Base-by-base conservation (phyloP, 2,329 filamentous ascomycete species). In the Endoconidiophora polonica region DNA sequence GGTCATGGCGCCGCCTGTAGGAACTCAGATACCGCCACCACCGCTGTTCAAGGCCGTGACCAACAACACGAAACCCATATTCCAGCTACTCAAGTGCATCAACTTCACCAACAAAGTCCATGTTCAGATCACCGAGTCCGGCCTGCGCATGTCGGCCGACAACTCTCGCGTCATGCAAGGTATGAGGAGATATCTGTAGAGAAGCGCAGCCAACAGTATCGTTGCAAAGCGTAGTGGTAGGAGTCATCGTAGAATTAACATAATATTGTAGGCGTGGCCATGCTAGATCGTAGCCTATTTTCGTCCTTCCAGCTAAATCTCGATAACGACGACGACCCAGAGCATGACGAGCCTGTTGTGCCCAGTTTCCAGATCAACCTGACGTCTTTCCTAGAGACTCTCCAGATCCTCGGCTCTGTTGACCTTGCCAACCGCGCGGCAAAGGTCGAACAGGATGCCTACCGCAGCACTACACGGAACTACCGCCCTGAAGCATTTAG, bases 351-450 rank as follows among this genome's bases (percentile, higher is more conserved):
- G 0, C 52, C 61, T 1, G 63, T 69, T 3, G 71, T 76, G 26
- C 80, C 85, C 5, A 76, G 74, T 47, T 98, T 98, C 61, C 82
- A 93, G 61, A 81, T 96, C 56, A 91, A 87, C 2, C 75, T 98
- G 6, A 73, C 81, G 3, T 85, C 90, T 16, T 74, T 98, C 2
- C 76, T 98, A 48, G 91, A 96, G 66, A 94, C 90, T 0, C 73
- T 98, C 5, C 90, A 95, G 60, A 96, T 98, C 46, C 94, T 98
- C 59, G 86, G 86, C 46, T 79, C 88, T n/a, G 76, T 88, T 43
- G 83, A 85, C 56, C 71, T 78, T 12, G 68, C 76, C 4, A 70
- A 68, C 39, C 73, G 74, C 55, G 68, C 73, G 45, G 69, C 73
- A 46, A 79, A 73, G 58, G 67, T 72, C 5, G 77, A 80, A 10